These are phyloP conservation scores for Cnidoscolus chayamansa DNA, from an alignment of 441 rosid species.

Conservation along the genomic window DNA sequence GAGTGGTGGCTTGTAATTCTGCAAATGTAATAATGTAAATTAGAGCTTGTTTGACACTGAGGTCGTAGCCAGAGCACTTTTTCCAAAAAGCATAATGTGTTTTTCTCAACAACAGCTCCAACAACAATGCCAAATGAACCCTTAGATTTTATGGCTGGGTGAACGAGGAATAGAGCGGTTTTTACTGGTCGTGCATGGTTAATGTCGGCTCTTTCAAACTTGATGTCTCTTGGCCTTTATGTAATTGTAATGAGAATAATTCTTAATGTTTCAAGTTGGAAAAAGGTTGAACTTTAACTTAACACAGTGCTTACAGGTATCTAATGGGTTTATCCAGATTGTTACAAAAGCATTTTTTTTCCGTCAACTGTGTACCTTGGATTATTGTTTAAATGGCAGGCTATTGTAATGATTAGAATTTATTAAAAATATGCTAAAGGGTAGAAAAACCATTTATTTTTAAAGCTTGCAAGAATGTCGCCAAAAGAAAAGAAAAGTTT, in stretches of 20 bases:
- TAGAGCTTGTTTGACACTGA: too few relatives aligned
- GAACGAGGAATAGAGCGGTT: background rate
- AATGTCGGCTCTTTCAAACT: background rate
- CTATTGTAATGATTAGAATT: background rate
- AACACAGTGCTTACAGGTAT: background rate
- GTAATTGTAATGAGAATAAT: background rate
- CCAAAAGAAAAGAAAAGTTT: background rate
- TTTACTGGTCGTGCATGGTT: background rate
- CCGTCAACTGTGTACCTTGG: background rate
- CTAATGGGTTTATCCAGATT: background rate
- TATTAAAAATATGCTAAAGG: background rate
- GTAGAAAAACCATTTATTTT: background rate
- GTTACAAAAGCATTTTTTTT: background rate
- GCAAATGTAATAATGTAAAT: background rate
- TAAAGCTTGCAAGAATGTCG: background rate
- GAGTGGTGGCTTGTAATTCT: background rate
- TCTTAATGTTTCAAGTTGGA: background rate
- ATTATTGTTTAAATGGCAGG: background rate
- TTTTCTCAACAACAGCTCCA: too few relatives aligned
- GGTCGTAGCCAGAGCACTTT: too few relatives aligned
- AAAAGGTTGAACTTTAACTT: background rate
- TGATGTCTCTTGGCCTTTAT: background rate
- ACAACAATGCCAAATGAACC: too few relatives aligned
- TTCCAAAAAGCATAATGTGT: too few relatives aligned
- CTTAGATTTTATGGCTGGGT: background rate